Percentiles rank a stretch among this genome's conserved stretches.
Conservation (phyloP, 345 rosid genomes). For the Tarenaya hassleriana region DNA sequence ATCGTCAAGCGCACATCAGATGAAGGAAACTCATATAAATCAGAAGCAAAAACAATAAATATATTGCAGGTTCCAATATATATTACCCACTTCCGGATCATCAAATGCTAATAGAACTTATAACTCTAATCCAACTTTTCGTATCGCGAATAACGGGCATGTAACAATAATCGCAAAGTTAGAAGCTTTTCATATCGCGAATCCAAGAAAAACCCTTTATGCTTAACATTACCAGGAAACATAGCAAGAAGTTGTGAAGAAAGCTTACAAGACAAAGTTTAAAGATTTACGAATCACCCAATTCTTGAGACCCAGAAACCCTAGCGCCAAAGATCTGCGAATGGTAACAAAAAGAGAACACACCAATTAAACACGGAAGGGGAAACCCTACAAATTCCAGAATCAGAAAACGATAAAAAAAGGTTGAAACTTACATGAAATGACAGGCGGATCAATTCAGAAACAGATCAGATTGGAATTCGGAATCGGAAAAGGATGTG, state of each 20-base stretch:
- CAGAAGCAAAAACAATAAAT: too few species aligned
- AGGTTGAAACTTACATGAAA: background rate
- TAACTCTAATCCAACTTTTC: too few species aligned
- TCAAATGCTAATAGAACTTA: too few species aligned
- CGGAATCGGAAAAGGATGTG: background rate
- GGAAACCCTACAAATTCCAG: background rate
- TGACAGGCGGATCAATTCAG: background rate
- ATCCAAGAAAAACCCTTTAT: background rate
- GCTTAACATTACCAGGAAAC: background rate
- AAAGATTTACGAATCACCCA: background rate
- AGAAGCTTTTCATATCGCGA: background rate
- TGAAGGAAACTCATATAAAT: too few species aligned
- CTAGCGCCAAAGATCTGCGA: constrained; percentile 2
- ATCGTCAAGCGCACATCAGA: too few species aligned
- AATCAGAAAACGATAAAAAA: background rate
- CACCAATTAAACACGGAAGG: background rate
- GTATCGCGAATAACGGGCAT: too few species aligned
- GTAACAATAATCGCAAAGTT: too few species aligned
- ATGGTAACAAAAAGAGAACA: background rate
- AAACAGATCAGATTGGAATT: background rate
- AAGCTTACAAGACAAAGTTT: constrained; percentile 6
- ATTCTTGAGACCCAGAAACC: constrained; percentile 5
- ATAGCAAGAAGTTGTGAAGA: background rate
- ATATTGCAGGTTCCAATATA: too few species aligned
- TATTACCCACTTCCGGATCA: too few species aligned